phyloP scores from a whole-genome alignment of 2,329 filamentous ascomycete species.

The Fusarium palustre region DNA sequence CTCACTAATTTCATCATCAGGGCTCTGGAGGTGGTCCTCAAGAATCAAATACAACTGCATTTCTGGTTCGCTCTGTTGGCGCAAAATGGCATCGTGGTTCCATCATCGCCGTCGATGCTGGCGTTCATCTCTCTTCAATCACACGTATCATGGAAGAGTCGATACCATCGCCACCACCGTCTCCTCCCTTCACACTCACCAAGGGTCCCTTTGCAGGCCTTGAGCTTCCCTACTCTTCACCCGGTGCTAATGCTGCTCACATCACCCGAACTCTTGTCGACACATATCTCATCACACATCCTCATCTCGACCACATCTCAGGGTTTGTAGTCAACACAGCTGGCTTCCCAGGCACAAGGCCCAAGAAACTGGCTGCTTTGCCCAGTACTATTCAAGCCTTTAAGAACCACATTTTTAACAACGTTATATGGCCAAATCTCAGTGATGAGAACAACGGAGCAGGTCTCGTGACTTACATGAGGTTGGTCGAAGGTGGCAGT shows the following conservation, averaged over 20 bases:
- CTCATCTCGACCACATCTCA: constrained; percentile 94
- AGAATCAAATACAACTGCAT: constrained; percentile 89
- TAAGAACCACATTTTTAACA: constrained; percentile 96
- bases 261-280: constrained; percentile 84
- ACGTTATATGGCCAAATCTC: constrained; percentile 96
- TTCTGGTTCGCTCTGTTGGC: constrained; percentile 85
- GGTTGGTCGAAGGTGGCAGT: constrained; percentile 89
- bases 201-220: constrained; percentile 85
- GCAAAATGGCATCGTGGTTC: constrained; percentile 85
- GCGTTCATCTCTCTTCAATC: constrained; percentile 88
- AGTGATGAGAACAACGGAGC: constrained; percentile 96
- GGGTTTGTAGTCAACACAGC: constrained; percentile 96
- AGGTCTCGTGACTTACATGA: constrained; percentile 89
- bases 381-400: constrained; percentile 92
- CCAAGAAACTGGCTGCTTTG: constrained; percentile 87
- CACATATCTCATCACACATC: constrained; percentile 92
- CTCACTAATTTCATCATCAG: constrained; percentile 58
- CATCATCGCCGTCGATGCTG: constrained; percentile 91
- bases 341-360: constrained; percentile 80
- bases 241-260: constrained; percentile 83
- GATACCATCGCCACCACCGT: constrained; percentile 52
- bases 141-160: constrained; percentile 78
- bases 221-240: constrained; percentile 72
- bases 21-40: constrained; percentile 89
- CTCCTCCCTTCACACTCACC: constrained; percentile 65